These are phyloP conservation scores for Candida qinlingensis DNA, from an alignment of 805 yeast species.

Conservation along the genomic window DNA sequence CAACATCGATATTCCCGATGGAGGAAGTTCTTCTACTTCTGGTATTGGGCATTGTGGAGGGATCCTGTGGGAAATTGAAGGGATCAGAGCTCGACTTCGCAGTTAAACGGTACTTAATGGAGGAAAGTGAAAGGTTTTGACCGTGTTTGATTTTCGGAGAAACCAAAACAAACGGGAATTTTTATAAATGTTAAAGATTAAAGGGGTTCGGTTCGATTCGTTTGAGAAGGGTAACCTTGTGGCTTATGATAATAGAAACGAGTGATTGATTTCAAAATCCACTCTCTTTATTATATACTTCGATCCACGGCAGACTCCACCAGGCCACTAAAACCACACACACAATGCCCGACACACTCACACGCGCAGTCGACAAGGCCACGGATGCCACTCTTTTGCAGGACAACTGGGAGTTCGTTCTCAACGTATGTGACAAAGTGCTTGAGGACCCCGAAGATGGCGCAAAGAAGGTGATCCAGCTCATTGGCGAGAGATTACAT, in stretches of 20 bases:
- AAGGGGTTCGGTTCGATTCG: too few species aligned
- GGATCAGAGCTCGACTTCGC: not conserved
- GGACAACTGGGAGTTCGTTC: slow-evolving; percentile 63
- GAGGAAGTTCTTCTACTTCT: slow-evolving; percentile 54
- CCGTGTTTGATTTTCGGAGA: too few species aligned
- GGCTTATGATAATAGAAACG: too few species aligned
- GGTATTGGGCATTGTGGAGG: not conserved
- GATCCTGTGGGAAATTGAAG: not conserved
- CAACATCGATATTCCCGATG: slow-evolving; percentile 69
- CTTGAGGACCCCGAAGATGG: slow-evolving; percentile 55
- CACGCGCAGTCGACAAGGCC: slow-evolving; percentile 34
- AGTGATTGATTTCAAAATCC: too few species aligned
- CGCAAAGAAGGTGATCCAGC: slow-evolving; percentile 37
- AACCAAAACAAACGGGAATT: not conserved
- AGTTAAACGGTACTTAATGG: too few species aligned
- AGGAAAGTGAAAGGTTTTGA: too few species aligned
- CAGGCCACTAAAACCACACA: too few species aligned
- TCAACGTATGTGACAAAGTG: slow-evolving; percentile 64
- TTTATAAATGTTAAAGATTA: too few species aligned
- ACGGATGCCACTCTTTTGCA: slow-evolving; percentile 57
- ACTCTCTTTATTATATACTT: too few species aligned
- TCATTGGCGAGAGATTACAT: slow-evolving; percentile 43
- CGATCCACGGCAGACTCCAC: too few species aligned
- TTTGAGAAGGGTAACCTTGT: too few species aligned
- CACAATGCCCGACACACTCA: not conserved